These are phyloP conservation scores for Coelastrella sp. DNA, from an alignment of 139 green algal genomes.

Conservation along the genomic window DNA sequence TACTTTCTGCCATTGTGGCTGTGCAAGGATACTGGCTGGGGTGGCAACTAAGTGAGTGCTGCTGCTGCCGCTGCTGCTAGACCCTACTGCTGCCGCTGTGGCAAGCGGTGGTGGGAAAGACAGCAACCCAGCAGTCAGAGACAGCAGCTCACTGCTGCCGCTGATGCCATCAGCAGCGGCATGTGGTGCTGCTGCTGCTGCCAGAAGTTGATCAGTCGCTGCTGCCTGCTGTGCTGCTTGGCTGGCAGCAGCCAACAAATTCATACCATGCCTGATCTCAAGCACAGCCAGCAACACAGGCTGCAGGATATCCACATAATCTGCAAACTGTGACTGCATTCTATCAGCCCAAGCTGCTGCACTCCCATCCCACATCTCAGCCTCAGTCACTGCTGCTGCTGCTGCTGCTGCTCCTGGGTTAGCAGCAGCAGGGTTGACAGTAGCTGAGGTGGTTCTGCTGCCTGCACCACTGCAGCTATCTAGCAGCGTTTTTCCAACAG, in stretches of 20 bases:
- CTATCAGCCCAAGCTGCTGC: slow-evolving; percentile 67
- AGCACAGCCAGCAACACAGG: slow-evolving; percentile 87
- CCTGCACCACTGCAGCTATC: too few species aligned
- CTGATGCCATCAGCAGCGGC: neutral
- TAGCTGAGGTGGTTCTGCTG: neutral
- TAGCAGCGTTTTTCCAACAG: too few species aligned
- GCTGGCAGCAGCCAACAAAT: slow-evolving; percentile 57
- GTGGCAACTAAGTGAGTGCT: neutral
- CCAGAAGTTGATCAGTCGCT: slow-evolving; percentile 6
- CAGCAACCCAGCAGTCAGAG: slow-evolving; percentile 47
- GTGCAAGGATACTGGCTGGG: slow-evolving; percentile 20
- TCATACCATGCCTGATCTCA: slow-evolving; percentile 74
- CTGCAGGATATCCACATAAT: slow-evolving; percentile 90
- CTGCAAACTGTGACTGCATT: slow-evolving; percentile 65
- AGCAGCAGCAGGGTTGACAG: slow-evolving; percentile 52
- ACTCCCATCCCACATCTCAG: slow-evolving; percentile 61
- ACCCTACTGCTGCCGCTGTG: neutral
- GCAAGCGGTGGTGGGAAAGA: slow-evolving; percentile 49
- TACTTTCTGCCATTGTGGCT: slow-evolving; percentile 8
- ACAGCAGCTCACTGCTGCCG: slow-evolving; percentile 10
- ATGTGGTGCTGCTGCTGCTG: neutral
- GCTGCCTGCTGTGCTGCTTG: slow-evolving; percentile 32
- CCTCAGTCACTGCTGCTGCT: slow-evolving; percentile 52
- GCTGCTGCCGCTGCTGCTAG: slow-evolving; percentile 5
- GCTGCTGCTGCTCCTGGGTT: slow-evolving; percentile 7